Evolutionary conservation across 2,329 filamentous ascomycete genomes (phyloP), one percentile per base, ranked within the genome.

Genomic region (Beauveria sp.): DNA sequence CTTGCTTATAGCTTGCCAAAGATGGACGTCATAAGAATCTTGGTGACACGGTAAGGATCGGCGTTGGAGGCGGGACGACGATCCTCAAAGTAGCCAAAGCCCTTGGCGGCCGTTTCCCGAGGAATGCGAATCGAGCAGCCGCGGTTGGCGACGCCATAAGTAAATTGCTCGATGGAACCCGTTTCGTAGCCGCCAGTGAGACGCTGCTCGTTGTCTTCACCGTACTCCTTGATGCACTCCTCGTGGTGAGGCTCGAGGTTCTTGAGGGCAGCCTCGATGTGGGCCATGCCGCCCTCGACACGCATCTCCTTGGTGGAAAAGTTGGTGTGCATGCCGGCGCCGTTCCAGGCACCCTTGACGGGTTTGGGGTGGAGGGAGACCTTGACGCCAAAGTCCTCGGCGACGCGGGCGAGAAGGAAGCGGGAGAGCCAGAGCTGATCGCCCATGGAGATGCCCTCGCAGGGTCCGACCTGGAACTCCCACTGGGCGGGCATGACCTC

Each of bases 401-500:
- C 90, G 64, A 98, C 90, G 68, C 93, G 90, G 83, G 88, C 83
- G 57, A 95, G 88, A 71, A 95, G 83, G 82, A 92, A 95, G 68
- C 91, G 88, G 2, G 77, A 70, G 71, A 96, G 83, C 95, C 93
- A 98, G 71, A 99, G 91, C 74, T 98, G 88, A 77, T 99, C 95
- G 76, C 95, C 95, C 83, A 98, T 89, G 75, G 88, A 81, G 70
- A 97, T 97, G 66, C 92, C 93, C 60, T 81, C 77, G 79, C 91
- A 96, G 66, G 93, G 93, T 62, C 93, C 93, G 71, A 97, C 90
- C 76, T 97, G 93, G 87, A 91, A 97, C 77, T 98, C 93, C 93
- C 93, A 98, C 79, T 97, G 93, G 64, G 90, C 92, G 66, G 92
- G 90, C 90, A 97, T 96, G 73, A 99, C 95, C 84, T 99, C 95